Percentiles rank a stretch among this genome's conserved stretches.
Evolutionary conservation across 805 yeast genomes (phyloP).

Genomic region (Yarrowia phangngaensis): DNA sequence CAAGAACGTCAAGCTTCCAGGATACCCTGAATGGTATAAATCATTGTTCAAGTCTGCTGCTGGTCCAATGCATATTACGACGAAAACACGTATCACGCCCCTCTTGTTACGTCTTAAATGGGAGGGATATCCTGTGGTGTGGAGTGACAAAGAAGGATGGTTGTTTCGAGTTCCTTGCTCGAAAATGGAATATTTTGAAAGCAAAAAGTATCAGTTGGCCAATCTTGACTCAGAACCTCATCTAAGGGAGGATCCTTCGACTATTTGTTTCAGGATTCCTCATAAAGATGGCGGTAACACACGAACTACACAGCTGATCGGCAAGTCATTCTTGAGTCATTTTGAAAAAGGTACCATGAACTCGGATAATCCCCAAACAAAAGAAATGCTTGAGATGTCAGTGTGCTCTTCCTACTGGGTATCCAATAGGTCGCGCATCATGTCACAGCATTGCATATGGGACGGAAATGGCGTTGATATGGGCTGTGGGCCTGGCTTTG

Average conservation of each 20-base stretch:
- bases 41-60: conserved; percentile 46
- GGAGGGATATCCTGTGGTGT: conserved; percentile 78
- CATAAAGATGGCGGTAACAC: conserved; percentile 78
- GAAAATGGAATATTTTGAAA: conserved; percentile 38
- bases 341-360: conserved; percentile 72
- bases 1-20: conserved; percentile 70
- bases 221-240: conserved; percentile 29
- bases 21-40: conserved; percentile 92
- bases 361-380: conserved; percentile 69
- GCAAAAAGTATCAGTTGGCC: conserved; percentile 34
- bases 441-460: conserved; percentile 79
- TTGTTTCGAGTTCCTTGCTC: conserved; percentile 59
- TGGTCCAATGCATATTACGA: conserved; percentile 55
- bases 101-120: conserved; percentile 70
- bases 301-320: conserved; percentile 70
- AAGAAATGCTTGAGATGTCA: conserved; percentile 71
- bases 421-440: conserved; percentile 79
- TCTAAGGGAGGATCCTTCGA: conserved; percentile 37
- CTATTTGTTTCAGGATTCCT: conserved; percentile 64
- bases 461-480: conserved; percentile 27
- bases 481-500: conserved; percentile 41
- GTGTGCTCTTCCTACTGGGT: conserved; percentile 89
- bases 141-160: conserved; percentile 85
- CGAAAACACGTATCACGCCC: conserved; percentile 73
- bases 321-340: conserved; percentile 65